Evolutionary conservation across 495 filamentous ascomycete species (phyloP).

Genomic region (Penicillium macrosclerotiorum): DNA sequence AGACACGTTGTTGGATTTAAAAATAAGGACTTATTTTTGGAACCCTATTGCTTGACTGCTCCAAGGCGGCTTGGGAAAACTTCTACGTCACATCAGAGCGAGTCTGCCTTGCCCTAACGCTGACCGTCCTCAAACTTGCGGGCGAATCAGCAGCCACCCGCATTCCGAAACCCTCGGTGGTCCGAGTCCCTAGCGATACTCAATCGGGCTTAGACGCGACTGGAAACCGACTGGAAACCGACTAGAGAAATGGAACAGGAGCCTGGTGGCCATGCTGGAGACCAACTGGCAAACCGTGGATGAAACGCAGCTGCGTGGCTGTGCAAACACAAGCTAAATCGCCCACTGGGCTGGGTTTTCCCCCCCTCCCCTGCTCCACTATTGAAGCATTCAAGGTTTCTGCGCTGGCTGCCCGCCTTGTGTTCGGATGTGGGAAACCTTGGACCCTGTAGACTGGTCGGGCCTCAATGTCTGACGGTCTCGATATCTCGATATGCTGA

Average conservation of each 20-base stretch:
- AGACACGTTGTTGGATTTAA: constrained; percentile 4
- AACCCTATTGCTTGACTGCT: too few species aligned
- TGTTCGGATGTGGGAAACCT: too few species aligned
- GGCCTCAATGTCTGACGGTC: too few species aligned
- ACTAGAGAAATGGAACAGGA: not conserved
- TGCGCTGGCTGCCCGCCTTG: too few species aligned
- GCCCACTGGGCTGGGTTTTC: constrained; percentile 2
- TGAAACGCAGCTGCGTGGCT: constrained; percentile 33
- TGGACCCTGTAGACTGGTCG: too few species aligned
- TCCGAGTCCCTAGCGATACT: constrained; percentile 8
- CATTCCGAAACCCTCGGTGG: not conserved
- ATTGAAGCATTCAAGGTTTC: not conserved
- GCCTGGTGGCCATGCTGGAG: too few species aligned
- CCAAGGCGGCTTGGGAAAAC: not conserved
- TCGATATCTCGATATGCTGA: too few species aligned
- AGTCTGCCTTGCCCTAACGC: constrained; percentile 17
- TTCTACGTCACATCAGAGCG: constrained; percentile 12
- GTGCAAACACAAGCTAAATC: constrained; percentile 22
- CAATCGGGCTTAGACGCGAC: constrained; percentile 10
- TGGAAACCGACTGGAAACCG: not conserved
- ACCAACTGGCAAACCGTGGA: constrained; percentile 8
- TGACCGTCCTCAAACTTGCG: too few species aligned
- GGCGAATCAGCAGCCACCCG: not conserved
- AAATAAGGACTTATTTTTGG: constrained; percentile 10
- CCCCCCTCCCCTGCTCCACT: not conserved